A percentile compares a stretch with the other conserved stretches of the same genome.
phyloP scores from a whole-genome alignment of 225 moss, liverwort and hornwort genomes.

The Marchantia paleacea region DNA sequence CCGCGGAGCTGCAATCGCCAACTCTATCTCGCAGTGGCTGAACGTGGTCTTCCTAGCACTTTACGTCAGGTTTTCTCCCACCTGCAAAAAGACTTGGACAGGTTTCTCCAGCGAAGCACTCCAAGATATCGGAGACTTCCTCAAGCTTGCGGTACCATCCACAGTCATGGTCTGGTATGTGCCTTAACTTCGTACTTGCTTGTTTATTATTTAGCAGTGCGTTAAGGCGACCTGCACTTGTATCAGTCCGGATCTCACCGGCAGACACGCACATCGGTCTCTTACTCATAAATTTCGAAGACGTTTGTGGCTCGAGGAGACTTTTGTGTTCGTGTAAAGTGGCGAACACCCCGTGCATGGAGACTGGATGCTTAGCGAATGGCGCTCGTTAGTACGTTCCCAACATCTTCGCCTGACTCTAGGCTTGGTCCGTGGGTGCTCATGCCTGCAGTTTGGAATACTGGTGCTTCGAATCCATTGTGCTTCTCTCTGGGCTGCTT shows the following conservation, averaged over 20 bases:
- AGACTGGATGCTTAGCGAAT: no score
- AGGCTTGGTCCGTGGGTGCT: neutral
- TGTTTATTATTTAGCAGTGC: no score
- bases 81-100: conserved; percentile 52
- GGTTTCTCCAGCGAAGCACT: conserved; percentile 58
- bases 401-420: no score
- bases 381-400: no score
- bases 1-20: conserved; percentile 63
- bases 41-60: conserved; percentile 44
- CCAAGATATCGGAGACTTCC: conserved; percentile 47
- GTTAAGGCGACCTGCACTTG: no score
- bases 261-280: no score
- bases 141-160: conserved; percentile 69
- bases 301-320: no score
- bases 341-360: neutral
- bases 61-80: conserved; percentile 44
- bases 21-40: conserved; percentile 53
- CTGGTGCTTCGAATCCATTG: conserved; percentile 66
- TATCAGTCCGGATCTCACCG: no score
- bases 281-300: no score
- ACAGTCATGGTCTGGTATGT: conserved; percentile 65
- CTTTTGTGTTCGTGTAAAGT: no score
- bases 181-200: neutral
- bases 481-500: conserved; percentile 63
- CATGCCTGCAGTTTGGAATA: conserved; percentile 49